These are phyloP conservation scores for Pyricularia sp. DNA, from an alignment of 2,329 filamentous ascomycete genomes.

Conservation along the genomic window DNA sequence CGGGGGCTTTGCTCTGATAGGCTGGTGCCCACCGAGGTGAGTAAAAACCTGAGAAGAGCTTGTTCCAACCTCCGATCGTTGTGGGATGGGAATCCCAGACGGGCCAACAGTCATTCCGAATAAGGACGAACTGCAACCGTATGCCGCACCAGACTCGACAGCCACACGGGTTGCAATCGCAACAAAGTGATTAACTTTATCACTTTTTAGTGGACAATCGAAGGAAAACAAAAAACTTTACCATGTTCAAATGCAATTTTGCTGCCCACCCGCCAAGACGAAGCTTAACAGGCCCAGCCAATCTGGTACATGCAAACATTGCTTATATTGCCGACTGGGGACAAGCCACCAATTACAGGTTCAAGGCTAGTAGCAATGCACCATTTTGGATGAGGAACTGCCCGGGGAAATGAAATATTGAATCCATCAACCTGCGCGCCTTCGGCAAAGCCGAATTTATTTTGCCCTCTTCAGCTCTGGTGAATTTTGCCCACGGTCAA, in stretches of 20 bases:
- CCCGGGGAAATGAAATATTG: not conserved
- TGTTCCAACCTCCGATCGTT: not conserved
- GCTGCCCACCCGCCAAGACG: not conserved
- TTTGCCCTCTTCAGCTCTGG: not conserved
- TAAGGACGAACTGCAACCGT: not conserved
- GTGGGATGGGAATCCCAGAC: not conserved
- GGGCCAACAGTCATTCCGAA: not conserved
- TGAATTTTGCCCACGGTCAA: not conserved
- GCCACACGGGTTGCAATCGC: not conserved
- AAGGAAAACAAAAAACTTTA: not conserved
- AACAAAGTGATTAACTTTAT: not conserved
- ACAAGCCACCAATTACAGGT: not conserved
- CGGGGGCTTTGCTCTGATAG: not conserved
- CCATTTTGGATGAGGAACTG: not conserved
- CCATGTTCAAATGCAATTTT: not conserved
- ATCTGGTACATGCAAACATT: not conserved
- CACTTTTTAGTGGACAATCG: not conserved
- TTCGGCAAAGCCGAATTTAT: not conserved
- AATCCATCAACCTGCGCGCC: not conserved
- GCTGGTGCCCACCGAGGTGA: not conserved
- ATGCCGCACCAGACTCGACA: not conserved
- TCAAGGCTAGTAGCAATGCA: not conserved
- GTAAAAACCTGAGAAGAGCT: not conserved
- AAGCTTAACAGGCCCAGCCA: not conserved
- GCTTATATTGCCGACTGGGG: not conserved